Evolutionary conservation across 257 asterid genomes (phyloP).

Genomic region (Datura wrightii): DNA sequence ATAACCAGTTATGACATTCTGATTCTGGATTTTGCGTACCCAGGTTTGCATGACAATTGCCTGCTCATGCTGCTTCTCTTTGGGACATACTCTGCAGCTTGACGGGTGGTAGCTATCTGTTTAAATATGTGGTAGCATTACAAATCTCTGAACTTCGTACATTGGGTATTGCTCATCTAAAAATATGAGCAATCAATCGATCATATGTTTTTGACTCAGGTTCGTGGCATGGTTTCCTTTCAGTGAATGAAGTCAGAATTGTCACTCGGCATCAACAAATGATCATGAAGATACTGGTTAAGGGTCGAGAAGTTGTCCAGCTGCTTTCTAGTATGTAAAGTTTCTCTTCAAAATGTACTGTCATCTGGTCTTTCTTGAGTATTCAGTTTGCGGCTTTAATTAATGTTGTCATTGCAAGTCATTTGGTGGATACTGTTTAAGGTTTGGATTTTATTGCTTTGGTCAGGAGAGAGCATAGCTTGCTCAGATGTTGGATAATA

Average conservation of each 20-base stretch:
- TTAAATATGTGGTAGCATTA: slow-evolving; percentile 48
- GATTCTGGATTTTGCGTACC: background rate
- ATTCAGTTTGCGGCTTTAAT: background rate
- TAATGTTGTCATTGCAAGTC: background rate
- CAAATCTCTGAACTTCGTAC: slow-evolving; percentile 27
- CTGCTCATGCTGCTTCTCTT: slow-evolving; percentile 69
- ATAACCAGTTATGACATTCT: slow-evolving; percentile 7
- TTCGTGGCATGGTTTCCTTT: slow-evolving; percentile 44
- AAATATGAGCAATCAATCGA: background rate
- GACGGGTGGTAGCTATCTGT: slow-evolving; percentile 65
- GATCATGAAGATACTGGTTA: slow-evolving; percentile 26
- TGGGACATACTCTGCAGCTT: slow-evolving; percentile 61
- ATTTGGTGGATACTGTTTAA: background rate
- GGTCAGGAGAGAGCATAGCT: background rate
- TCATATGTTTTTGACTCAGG: slow-evolving; percentile 36
- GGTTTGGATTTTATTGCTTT: background rate
- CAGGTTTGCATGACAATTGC: slow-evolving; percentile 51
- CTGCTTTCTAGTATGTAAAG: background rate
- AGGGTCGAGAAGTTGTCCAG: slow-evolving; percentile 33
- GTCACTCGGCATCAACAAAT: slow-evolving; percentile 34
- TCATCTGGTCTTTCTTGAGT: background rate
- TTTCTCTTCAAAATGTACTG: background rate
- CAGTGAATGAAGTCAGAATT: slow-evolving; percentile 42
- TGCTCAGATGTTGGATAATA: background rate
- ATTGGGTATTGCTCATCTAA: background rate